Base-by-base conservation (phyloP, 2,329 filamentous ascomycete genomes). In the Myriosclerotinia scirpicola region DNA sequence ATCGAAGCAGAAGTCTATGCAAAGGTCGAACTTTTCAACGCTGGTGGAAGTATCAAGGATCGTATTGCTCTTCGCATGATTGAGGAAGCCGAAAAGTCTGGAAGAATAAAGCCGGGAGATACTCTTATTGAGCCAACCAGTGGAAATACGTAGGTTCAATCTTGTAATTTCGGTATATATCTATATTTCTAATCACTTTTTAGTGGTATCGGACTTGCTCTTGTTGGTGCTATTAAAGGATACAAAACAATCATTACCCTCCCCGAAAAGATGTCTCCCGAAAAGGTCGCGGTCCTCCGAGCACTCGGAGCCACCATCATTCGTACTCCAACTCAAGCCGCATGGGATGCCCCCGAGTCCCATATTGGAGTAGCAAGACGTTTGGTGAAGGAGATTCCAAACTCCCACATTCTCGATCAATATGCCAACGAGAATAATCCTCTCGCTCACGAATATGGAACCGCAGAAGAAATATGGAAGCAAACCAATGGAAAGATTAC, bases 181-280 rank as follows among this genome's bases (percentile, higher is more conserved):
- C 6, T 50, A 0, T 12, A 5, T 9, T 8, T 36, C 34, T 60
- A 48, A 64, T 12, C 5, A 12, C n/a, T 52, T 8, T 42, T 46
- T 59, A 86, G 80, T 69, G 95, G 95, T 72, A 99, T 99, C 72
- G 95, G 95, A 30, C 84, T 99, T 52, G 95, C 95, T 38, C 87
- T 99, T 44, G 94, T 98, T 22, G 94, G 87, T 67, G 95, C 95
- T 20, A 91, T 99, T 76, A 98, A 97, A 82, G 94, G 93, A 72
- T 99, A 98, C 84, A 94, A 94, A 80, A 96, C 93, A 52, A 98
- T 99, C 80, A 99, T 99, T 79, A 99, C 95, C 14, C 87, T 99
- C 55, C 95, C 95, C 62, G 95, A 99, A 81, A 99, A 99, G 84
- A 99, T 99, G 95, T 97, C 93, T 1, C 91, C 93, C 58, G 95